Evolutionary conservation across 2,329 filamentous ascomycete species (phyloP).

Genomic region (Raffaelea arxii): DNA sequence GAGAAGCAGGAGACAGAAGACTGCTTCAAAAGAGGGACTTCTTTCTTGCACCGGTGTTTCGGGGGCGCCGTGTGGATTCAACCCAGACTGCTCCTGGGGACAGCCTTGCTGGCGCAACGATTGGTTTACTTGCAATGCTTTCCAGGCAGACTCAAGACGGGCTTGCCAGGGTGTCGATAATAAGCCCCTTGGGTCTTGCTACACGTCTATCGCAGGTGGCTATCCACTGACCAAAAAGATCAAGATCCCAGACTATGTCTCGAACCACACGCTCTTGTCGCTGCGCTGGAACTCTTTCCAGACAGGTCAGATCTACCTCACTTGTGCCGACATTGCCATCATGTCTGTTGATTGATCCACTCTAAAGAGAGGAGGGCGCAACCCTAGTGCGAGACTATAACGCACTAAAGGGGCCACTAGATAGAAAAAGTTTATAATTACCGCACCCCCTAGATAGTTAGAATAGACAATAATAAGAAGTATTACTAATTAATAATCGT

Average conservation of each 20-base stretch:
- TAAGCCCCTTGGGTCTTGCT: background rate
- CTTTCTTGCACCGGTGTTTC: slow-evolving; percentile 32
- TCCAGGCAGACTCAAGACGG: background rate
- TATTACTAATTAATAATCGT: too few species aligned
- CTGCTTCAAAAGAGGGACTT: slow-evolving; percentile 38
- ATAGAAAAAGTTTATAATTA: too few species aligned
- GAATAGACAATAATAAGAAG: too few species aligned
- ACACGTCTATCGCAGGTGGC: background rate
- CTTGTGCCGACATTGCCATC: slow-evolving; percentile 36
- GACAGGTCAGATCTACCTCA: slow-evolving; percentile 42
- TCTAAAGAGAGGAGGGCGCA: too few species aligned
- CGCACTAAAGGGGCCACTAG: too few species aligned
- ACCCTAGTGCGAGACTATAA: too few species aligned
- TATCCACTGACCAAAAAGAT: slow-evolving; percentile 20
- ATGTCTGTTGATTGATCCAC: too few species aligned
- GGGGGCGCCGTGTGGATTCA: background rate
- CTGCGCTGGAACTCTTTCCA: slow-evolving; percentile 47
- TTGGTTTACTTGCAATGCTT: background rate
- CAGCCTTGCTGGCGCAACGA: background rate
- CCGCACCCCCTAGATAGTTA: too few species aligned
- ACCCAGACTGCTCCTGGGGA: background rate
- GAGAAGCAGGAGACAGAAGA: slow-evolving; percentile 45
- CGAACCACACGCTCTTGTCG: slow-evolving; percentile 39
- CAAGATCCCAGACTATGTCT: slow-evolving; percentile 36
- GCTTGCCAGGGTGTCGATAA: background rate